phyloP scores from a whole-genome alignment of 208 protist species.

The Herpetomonas samuelpessoai region DNA sequence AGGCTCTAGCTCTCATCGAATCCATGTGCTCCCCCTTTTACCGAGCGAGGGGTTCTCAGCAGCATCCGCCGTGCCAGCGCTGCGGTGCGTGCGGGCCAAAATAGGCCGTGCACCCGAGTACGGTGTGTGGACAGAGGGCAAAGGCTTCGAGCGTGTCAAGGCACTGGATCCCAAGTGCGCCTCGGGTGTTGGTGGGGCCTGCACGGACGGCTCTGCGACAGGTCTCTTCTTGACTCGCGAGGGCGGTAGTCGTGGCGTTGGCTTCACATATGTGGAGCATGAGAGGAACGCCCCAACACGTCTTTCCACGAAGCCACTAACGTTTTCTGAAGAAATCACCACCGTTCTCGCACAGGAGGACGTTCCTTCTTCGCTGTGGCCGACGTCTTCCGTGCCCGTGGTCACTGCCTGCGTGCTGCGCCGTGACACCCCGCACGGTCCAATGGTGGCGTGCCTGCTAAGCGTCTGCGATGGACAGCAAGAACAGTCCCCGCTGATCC shows the following conservation, averaged over 20 bases:
- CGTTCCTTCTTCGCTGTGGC: not conserved
- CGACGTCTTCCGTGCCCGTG: not conserved
- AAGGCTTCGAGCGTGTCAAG: constrained; percentile 11
- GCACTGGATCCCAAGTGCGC: constrained; percentile 4
- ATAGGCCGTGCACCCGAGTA: not conserved
- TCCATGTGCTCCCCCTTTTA: not conserved
- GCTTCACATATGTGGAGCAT: constrained; percentile 23
- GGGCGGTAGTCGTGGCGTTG: not conserved
- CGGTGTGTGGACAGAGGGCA: constrained; percentile 19
- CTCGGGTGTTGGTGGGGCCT: constrained; percentile 2
- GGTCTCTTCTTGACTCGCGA: constrained; percentile 9
- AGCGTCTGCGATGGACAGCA: not conserved
- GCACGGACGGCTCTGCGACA: constrained; percentile 8
- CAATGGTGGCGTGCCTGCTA: not conserved
- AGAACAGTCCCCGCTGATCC: not conserved
- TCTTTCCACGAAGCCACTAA: not conserved
- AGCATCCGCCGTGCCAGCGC: not conserved
- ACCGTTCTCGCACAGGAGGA: not conserved
- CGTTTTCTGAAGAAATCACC: not conserved
- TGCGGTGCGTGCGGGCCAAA: not conserved
- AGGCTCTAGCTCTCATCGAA: not conserved
- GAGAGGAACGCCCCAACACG: constrained; percentile 2
- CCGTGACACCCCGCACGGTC: not conserved
- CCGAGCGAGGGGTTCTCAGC: not conserved
- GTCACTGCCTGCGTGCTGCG: not conserved